Conservation (phyloP, 345 rosid genomes). For the Lenwebbia sp. region DNA sequence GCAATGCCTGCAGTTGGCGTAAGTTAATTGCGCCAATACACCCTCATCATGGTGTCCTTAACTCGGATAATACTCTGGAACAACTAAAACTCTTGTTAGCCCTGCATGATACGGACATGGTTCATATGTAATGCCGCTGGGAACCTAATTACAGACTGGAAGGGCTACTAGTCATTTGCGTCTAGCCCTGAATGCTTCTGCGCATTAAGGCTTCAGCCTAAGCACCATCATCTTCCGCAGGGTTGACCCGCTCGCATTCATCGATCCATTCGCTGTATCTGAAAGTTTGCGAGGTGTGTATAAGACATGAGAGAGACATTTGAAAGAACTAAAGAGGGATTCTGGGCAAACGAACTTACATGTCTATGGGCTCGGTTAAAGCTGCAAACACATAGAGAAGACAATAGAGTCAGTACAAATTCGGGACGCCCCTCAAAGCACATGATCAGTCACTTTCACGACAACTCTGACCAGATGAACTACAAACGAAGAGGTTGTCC, state of each 20-base stretch:
- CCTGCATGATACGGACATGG: background rate
- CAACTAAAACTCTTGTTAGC: background rate
- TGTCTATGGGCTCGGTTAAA: constrained; percentile 76
- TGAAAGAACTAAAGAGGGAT: background rate
- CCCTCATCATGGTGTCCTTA: background rate
- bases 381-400: constrained; percentile 40
- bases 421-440: background rate
- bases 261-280: constrained; percentile 99
- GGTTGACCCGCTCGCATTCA: constrained; percentile 82
- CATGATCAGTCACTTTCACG: background rate
- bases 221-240: constrained; percentile 49
- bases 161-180: background rate
- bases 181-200: background rate
- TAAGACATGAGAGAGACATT: background rate
- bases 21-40: background rate
- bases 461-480: background rate
- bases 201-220: constrained; percentile 10
- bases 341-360: constrained; percentile 40
- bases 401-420: background rate
- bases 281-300: background rate
- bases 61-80: background rate
- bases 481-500: background rate
- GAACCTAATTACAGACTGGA: background rate
- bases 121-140: background rate
- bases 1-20: background rate